Evolutionary conservation across 108 stramenopile species (phyloP), one percentile per base, ranked within the genome.

Genomic region (Nitzschia sp.): DNA sequence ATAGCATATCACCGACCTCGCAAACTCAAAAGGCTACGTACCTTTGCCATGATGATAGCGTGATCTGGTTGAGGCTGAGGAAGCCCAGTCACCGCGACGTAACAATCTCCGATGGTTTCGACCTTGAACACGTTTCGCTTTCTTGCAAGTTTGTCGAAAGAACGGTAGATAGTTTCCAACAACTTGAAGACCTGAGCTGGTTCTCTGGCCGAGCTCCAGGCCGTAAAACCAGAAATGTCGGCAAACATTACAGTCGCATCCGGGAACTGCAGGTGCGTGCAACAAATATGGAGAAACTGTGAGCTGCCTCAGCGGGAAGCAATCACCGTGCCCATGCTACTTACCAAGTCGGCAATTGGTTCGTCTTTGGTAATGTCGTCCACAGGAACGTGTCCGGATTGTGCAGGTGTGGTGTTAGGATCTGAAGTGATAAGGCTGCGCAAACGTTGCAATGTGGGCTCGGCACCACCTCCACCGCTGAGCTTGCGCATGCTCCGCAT

Each of bases 21-120:
- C 38, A 13, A 42, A 13, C 38, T 42, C 6, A 9, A 42, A 6
- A 6, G 13, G 38, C 6, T 42, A 42, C 38, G 24, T 62, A 62
- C 61, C 61, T 62, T 42, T 31, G 61, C 61, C 61, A 62, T 62
- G 24, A 45, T 62, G n/a, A 62, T n/a, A 2, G 61, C 61, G 46
- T 62, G 61, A 42, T 62, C 61, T 1, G 61, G 61, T 42, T 62
- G 61, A 23, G 61, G 42, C 28, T 62, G 21, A 42, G 61, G 61
- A 5, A 62, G 42, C 1, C 61, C 61, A 42, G 61, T 62, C 3
- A 62, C 61, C 6, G 38, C 36, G 11, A 62, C 19, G 27, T 62
- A 62, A 24, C 61, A 62, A 42, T 62, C 61, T n/a, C 61, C 61
- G 24, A 62, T 62, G 0, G 61, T 62, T 45, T 62, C 61, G 4